Base-by-base conservation (phyloP, 805 yeast species). In the Phaffomyces thermotolerans region DNA sequence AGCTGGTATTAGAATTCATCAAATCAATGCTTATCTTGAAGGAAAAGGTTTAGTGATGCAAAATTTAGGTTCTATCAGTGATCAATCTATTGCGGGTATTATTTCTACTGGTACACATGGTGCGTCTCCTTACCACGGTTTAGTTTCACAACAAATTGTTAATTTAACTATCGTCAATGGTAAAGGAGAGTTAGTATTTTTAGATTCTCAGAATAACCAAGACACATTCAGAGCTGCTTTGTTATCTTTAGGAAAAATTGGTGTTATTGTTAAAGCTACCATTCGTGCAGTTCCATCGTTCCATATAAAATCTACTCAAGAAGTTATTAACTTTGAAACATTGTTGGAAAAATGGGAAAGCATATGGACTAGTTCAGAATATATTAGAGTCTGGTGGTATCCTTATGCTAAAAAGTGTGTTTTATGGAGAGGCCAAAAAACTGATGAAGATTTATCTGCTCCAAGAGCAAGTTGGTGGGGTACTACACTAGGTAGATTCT, bases 71-170 rank as follows among this genome's bases (percentile, higher is more conserved):
- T 89, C 97, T 1, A 91, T 91, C 42, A 79, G 93, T 34, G 96
- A 88, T 49, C 98, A 91, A 61, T 84, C 95, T 14, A 71, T 89
- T 23, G 98, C 95, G 4, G 99, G 99, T n/a, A 79, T 90, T 51
- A 88, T 93, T 37, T 84, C 95, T 2, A 91, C 98, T 0, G 98
- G 98, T 25, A 89, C 98, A 0, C 99, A 91, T 59, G 99, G 99
- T 8, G 84, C 97, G 0, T 81, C 95, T 9, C 95, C 91, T 35
- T 86, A 75, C 60, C 98, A 93, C 57, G 97, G 98, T 1, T 69
- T 90, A 32, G 84, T 91, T 2, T 78, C 93, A 8, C 91, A 88
- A 54, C 96, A 89, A 62, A 73, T 86, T 49, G 97, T 91, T 3
- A 77, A 80, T 50, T 62, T 91, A 45, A 79, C 85, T 9, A 61